Conservation (phyloP, 495 filamentous ascomycete genomes). For the Aspergillus coremiiformis region DNA sequence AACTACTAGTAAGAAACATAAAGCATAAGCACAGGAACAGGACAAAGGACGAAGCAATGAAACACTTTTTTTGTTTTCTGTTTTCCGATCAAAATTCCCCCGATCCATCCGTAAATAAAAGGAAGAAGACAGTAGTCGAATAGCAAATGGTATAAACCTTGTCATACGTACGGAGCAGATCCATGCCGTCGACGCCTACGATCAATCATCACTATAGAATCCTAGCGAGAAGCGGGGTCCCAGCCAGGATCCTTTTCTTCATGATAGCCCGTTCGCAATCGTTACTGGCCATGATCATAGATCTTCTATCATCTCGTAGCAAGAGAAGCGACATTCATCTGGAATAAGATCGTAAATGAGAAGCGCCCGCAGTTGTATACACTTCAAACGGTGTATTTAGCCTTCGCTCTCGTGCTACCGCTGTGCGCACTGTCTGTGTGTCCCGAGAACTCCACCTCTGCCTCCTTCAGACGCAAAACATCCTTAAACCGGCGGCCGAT, state of each 20-base stretch:
- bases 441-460: constrained; percentile 91
- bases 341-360: constrained; percentile 15
- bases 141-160: constrained; percentile 23
- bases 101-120: constrained; percentile 1
- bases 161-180: constrained; percentile 19
- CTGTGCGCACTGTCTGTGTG: constrained; percentile 90
- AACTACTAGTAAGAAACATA: not conserved
- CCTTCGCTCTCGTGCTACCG: constrained; percentile 90
- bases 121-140: constrained; percentile 14
- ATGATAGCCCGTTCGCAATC: constrained; percentile 6
- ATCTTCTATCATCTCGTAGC: constrained; percentile 14
- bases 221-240: not conserved
- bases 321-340: constrained; percentile 8
- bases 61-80: not conserved
- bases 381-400: constrained; percentile 75
- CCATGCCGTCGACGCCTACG: constrained; percentile 15
- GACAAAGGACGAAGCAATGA: not conserved
- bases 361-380: constrained; percentile 1
- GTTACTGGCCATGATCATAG: constrained; percentile 12
- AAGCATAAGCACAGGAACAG: not conserved
- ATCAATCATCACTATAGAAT: constrained; percentile 10
- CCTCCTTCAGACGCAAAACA: constrained; percentile 64
- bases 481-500: constrained; percentile 90
- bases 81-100: not conserved
- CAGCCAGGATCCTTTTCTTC: constrained; percentile 2